These are phyloP conservation scores for Xylaria hypoxylon DNA, from an alignment of 2,329 filamentous ascomycete species.

Conservation along the genomic window DNA sequence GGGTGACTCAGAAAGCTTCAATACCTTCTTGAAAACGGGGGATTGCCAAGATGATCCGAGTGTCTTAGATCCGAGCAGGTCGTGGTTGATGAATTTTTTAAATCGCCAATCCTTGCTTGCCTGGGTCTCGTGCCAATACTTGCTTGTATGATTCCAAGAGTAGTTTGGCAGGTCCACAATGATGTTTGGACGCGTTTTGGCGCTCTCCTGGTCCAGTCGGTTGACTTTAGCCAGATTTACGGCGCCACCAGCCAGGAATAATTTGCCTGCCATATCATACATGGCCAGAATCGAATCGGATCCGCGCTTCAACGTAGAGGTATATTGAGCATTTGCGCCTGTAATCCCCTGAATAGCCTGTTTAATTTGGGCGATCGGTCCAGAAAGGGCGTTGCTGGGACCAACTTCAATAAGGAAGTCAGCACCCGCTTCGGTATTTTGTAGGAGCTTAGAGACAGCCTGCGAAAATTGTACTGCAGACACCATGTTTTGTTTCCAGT, in stretches of 20 bases:
- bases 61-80: slow-evolving; percentile 42
- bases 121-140: slow-evolving; percentile 43
- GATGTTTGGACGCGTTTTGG: neutral
- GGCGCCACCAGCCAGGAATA: slow-evolving; percentile 38
- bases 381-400: slow-evolving; percentile 41
- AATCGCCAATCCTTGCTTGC: slow-evolving; percentile 44
- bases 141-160: slow-evolving; percentile 43
- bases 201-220: neutral
- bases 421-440: slow-evolving; percentile 6
- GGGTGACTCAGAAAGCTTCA: slow-evolving; percentile 46
- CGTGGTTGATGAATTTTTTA: slow-evolving; percentile 36
- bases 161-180: slow-evolving; percentile 48
- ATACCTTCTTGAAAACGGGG: slow-evolving; percentile 30
- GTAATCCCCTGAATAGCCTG: slow-evolving; percentile 19
- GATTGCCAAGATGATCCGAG: slow-evolving; percentile 35
- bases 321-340: slow-evolving; percentile 26
- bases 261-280: slow-evolving; percentile 40
- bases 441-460: slow-evolving; percentile 34
- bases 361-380: slow-evolving; percentile 44
- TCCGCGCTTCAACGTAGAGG: slow-evolving; percentile 32
- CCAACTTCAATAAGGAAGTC: slow-evolving; percentile 38
- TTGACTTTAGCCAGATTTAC: slow-evolving; percentile 42
- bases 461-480: slow-evolving; percentile 47
- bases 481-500: slow-evolving; percentile 43
- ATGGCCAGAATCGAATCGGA: slow-evolving; percentile 30